These are phyloP conservation scores for Fusarium pininemorale DNA, from an alignment of 2,329 filamentous ascomycete species.

Conservation along the genomic window DNA sequence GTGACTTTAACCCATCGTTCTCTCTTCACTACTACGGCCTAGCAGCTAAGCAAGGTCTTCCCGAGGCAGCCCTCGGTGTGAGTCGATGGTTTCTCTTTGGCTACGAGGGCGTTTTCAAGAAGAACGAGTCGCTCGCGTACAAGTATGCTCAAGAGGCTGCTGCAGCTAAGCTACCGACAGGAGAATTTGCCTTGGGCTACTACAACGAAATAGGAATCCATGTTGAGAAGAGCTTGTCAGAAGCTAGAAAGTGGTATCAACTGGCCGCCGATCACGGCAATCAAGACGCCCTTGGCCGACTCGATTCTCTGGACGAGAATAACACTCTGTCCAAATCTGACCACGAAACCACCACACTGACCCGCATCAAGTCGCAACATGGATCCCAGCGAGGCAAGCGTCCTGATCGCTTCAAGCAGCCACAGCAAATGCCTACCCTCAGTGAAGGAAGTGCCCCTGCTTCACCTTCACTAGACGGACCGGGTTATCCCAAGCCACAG, in stretches of 20 bases:
- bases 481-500: constrained; percentile 29
- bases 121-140: constrained; percentile 95
- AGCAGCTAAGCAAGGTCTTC: constrained; percentile 88
- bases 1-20: constrained; percentile 91
- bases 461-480: constrained; percentile 42
- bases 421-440: constrained; percentile 59
- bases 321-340: constrained; percentile 89
- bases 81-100: constrained; percentile 99
- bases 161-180: constrained; percentile 81
- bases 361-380: constrained; percentile 83
- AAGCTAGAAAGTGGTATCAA: constrained; percentile 89
- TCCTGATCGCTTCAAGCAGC: constrained; percentile 67
- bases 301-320: constrained; percentile 85
- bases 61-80: constrained; percentile 93
- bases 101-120: constrained; percentile 89
- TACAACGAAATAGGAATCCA: constrained; percentile 97
- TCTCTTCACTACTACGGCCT: constrained; percentile 96
- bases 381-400: constrained; percentile 72
- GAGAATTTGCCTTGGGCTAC: constrained; percentile 96
- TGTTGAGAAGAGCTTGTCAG: constrained; percentile 81
- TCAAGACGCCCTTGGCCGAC: constrained; percentile 81
- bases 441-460: constrained; percentile 52
- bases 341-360: constrained; percentile 91
- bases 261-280: constrained; percentile 91
- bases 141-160: constrained; percentile 91